phyloP scores from a whole-genome alignment of 2,329 filamentous ascomycete genomes.

The Pochonia chlamydosporia region DNA sequence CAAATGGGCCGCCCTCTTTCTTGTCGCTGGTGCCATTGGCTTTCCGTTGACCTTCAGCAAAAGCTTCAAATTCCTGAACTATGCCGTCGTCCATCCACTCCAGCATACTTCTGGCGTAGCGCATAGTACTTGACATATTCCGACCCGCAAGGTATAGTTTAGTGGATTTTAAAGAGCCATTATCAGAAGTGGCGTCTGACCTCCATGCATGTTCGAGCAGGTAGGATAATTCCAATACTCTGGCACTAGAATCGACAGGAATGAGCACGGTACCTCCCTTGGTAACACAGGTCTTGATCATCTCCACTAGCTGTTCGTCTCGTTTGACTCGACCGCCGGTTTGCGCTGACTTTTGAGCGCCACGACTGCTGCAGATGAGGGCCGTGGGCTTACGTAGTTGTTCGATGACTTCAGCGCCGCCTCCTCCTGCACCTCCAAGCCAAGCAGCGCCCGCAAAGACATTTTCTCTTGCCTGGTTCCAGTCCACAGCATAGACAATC shows the following conservation, averaged over 20 bases:
- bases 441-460: slow-evolving; percentile 90
- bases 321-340: slow-evolving; percentile 70
- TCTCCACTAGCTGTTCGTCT: slow-evolving; percentile 78
- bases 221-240: slow-evolving; percentile 87
- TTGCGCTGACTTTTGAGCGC: slow-evolving; percentile 64
- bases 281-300: slow-evolving; percentile 71
- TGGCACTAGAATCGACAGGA: slow-evolving; percentile 90
- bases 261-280: slow-evolving; percentile 89
- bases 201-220: slow-evolving; percentile 90
- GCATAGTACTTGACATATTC: slow-evolving; percentile 81
- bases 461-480: slow-evolving; percentile 97
- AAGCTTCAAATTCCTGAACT: slow-evolving; percentile 81
- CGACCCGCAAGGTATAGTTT: slow-evolving; percentile 79
- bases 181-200: slow-evolving; percentile 48
- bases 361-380: slow-evolving; percentile 83
- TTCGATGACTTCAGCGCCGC: slow-evolving; percentile 87
- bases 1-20: slow-evolving; percentile 69
- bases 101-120: slow-evolving; percentile 89
- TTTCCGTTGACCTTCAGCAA: slow-evolving; percentile 47
- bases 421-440: slow-evolving; percentile 75
- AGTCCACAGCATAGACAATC: slow-evolving; percentile 95
- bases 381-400: slow-evolving; percentile 90
- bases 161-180: slow-evolving; percentile 45
- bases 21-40: slow-evolving; percentile 42
- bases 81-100: slow-evolving; percentile 99